phyloP scores from a whole-genome alignment of 2,329 filamentous ascomycete genomes.

The Ophiosphaerella korrae region DNA sequence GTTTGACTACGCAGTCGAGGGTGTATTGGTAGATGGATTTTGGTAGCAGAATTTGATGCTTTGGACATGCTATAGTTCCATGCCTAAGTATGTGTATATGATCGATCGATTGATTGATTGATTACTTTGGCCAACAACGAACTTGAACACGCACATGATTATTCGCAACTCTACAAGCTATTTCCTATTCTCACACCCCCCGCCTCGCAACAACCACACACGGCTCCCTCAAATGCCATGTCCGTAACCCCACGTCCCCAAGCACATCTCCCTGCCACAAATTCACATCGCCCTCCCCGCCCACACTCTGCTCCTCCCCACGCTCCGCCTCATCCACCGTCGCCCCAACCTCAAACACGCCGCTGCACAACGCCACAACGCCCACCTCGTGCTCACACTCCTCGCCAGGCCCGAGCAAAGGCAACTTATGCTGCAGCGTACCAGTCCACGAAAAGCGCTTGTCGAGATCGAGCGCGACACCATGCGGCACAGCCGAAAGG shows the following conservation, averaged over 20 bases:
- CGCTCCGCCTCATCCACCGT: constrained; percentile 77
- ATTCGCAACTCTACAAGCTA: neutral
- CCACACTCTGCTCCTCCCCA: constrained; percentile 20
- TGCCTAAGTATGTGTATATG: too few relatives aligned
- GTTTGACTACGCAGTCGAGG: too few relatives aligned
- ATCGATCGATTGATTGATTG: too few relatives aligned
- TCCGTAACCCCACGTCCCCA: constrained; percentile 47
- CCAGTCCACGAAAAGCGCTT: constrained; percentile 86
- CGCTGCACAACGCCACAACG: constrained; percentile 75
- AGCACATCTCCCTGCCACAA: constrained; percentile 36
- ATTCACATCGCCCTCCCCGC: constrained; percentile 29
- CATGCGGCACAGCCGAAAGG: constrained; percentile 72
- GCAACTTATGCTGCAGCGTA: constrained; percentile 75
- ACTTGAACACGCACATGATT: too few relatives aligned
- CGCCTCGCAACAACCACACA: constrained; percentile 50
- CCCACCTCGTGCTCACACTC: constrained; percentile 69
- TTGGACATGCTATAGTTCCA: too few relatives aligned
- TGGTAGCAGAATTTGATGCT: too few relatives aligned
- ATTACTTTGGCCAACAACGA: too few relatives aligned
- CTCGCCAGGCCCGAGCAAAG: constrained; percentile 63
- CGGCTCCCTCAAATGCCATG: constrained; percentile 53
- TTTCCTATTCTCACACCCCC: neutral
- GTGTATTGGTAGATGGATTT: too few relatives aligned
- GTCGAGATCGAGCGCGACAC: constrained; percentile 78
- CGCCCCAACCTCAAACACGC: constrained; percentile 81